Evolutionary conservation across 2,329 filamentous ascomycete species (phyloP).

Genomic region (Penicillium frequentans): DNA sequence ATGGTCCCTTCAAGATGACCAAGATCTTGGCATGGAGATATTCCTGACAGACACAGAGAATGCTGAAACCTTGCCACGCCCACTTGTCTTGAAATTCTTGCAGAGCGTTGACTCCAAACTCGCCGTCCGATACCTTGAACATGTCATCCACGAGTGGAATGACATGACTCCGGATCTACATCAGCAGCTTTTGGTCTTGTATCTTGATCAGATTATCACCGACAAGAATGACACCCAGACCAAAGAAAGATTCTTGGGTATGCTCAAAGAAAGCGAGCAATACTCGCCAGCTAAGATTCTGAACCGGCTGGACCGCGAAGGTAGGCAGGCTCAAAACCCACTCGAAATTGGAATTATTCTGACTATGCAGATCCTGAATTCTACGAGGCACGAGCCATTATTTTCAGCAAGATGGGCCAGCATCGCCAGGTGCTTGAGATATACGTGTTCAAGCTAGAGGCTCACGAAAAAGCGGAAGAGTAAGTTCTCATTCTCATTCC

Average conservation of each 20-base stretch:
- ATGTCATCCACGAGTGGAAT: slow-evolving; percentile 83
- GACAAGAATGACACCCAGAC: slow-evolving; percentile 54
- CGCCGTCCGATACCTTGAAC: slow-evolving; percentile 81
- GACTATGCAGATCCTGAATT: slow-evolving; percentile 69
- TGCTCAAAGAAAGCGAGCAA: slow-evolving; percentile 72
- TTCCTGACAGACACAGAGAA: slow-evolving; percentile 94
- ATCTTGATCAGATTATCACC: slow-evolving; percentile 56
- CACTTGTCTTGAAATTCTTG: slow-evolving; percentile 73
- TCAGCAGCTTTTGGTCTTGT: slow-evolving; percentile 75
- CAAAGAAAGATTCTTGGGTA: slow-evolving; percentile 68
- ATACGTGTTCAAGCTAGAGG: slow-evolving; percentile 90
- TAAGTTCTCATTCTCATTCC: slow-evolving; percentile 46
- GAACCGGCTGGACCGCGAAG: slow-evolving; percentile 73
- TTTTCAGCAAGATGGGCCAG: slow-evolving; percentile 91
- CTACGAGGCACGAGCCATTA: slow-evolving; percentile 84
- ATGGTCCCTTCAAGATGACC: slow-evolving; percentile 76
- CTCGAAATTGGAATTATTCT: background rate
- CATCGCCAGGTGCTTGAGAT: slow-evolving; percentile 96
- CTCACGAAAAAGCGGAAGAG: slow-evolving; percentile 91
- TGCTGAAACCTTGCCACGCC: slow-evolving; percentile 81
- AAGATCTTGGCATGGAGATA: slow-evolving; percentile 81
- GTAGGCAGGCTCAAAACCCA: slow-evolving; percentile 52
- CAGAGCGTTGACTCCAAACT: slow-evolving; percentile 67
- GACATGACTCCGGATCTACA: slow-evolving; percentile 86
- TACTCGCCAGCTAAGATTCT: slow-evolving; percentile 82